Conservation (phyloP, 2,329 filamentous ascomycete species). For the Ceratocystiopsis minuta region DNA sequence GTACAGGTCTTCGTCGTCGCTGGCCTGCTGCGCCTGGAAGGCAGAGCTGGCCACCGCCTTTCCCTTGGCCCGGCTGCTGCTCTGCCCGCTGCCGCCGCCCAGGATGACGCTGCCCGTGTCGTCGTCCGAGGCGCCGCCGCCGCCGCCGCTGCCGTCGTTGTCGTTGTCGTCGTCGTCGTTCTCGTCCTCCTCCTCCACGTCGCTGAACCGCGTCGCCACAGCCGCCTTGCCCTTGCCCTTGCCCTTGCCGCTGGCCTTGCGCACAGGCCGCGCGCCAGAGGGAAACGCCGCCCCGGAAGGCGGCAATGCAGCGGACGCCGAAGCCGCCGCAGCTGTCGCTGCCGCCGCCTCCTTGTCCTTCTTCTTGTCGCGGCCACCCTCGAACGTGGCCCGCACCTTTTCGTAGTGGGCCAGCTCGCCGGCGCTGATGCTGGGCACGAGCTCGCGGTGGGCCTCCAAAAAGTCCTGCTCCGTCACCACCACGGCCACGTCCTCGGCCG, state of each 20-base stretch:
- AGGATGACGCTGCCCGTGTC: slow-evolving; percentile 17
- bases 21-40: slow-evolving; percentile 35
- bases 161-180: slow-evolving; percentile 15
- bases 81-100: too few relatives aligned
- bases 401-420: slow-evolving; percentile 90
- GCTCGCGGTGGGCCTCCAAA: slow-evolving; percentile 57
- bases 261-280: slow-evolving; percentile 17
- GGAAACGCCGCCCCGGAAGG: background rate
- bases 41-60: slow-evolving; percentile 33
- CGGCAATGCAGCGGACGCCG: slow-evolving; percentile 3
- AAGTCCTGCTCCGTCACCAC: slow-evolving; percentile 86
- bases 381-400: slow-evolving; percentile 63
- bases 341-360: slow-evolving; percentile 1
- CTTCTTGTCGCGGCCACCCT: slow-evolving; percentile 38
- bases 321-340: slow-evolving; percentile 5
- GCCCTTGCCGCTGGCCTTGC: slow-evolving; percentile 12
- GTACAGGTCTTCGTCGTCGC: slow-evolving; percentile 40
- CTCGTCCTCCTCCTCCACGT: slow-evolving; percentile 21
- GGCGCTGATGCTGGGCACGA: slow-evolving; percentile 84
- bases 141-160: slow-evolving; percentile 12
- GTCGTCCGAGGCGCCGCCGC: slow-evolving; percentile 10
- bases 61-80: slow-evolving; percentile 23
- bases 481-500: slow-evolving; percentile 64
- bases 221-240: slow-evolving; percentile 19
- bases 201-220: slow-evolving; percentile 8